A percentile compares a stretch with the other conserved stretches of the same genome.
Evolutionary conservation across 2,329 filamentous ascomycete genomes (phyloP).

Genomic region (Apiospora koreana): DNA sequence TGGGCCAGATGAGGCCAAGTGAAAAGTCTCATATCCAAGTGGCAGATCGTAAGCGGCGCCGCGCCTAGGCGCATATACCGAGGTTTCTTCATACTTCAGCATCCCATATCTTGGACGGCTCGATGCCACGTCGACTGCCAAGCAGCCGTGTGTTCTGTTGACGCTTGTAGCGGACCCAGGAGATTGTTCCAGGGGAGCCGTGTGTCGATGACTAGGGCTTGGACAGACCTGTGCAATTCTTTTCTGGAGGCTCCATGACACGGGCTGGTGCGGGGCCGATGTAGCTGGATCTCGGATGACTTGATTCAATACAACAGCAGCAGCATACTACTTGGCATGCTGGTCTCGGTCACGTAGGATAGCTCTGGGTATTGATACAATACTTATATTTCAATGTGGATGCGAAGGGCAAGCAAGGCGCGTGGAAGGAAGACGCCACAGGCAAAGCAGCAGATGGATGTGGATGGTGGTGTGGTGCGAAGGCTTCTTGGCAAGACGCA

Average conservation of each 20-base stretch:
- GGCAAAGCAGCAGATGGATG: neutral
- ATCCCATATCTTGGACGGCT: constrained; percentile 10
- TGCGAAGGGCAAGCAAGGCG: neutral
- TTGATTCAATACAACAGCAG: neutral
- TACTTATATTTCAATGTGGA: neutral
- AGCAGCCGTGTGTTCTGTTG: neutral
- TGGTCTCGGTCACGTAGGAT: constrained; percentile 7
- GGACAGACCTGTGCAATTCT: neutral
- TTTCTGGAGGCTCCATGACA: neutral
- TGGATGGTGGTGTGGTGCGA: constrained; percentile 2
- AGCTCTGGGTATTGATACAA: neutral
- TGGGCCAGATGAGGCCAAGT: constrained; percentile 48
- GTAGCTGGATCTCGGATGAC: constrained; percentile 1
- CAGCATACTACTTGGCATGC: constrained; percentile 3
- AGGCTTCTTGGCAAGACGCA: neutral
- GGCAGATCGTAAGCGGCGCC: constrained; percentile 24
- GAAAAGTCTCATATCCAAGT: constrained; percentile 20
- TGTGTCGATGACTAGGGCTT: neutral
- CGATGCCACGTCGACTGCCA: neutral
- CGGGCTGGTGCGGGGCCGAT: neutral
- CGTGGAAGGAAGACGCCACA: neutral
- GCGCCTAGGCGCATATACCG: constrained; percentile 28
- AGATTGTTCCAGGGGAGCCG: neutral
- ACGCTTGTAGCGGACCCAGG: neutral
- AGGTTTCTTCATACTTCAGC: constrained; percentile 24